Percentiles rank a stretch among this genome's conserved stretches.
Conservation (phyloP, 2,329 filamentous ascomycete species). For the Metarhizium robertsii region DNA sequence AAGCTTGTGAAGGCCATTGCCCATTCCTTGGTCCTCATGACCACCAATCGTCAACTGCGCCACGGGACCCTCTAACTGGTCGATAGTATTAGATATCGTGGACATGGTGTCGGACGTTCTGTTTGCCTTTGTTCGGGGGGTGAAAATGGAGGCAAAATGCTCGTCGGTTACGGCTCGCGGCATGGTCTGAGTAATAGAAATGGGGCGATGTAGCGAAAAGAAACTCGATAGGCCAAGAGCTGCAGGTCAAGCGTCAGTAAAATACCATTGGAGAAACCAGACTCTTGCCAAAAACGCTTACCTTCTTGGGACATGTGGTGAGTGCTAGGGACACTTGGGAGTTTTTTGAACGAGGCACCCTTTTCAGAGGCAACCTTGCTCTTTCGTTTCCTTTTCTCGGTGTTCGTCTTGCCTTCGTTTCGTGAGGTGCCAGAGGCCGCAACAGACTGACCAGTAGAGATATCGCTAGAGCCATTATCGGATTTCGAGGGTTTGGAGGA, state of each 20-base stretch:
- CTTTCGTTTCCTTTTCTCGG: constrained; percentile 51
- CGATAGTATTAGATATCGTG: constrained; percentile 52
- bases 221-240: constrained; percentile 85
- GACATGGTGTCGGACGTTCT: constrained; percentile 55
- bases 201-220: constrained; percentile 91
- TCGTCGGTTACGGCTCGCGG: constrained; percentile 63
- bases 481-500: constrained; percentile 55
- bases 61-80: constrained; percentile 51
- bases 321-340: constrained; percentile 68
- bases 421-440: constrained; percentile 35
- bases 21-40: constrained; percentile 29
- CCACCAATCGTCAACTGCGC: constrained; percentile 39
- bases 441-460: constrained; percentile 40
- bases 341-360: constrained; percentile 41
- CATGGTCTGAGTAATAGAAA: constrained; percentile 77
- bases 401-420: constrained; percentile 31
- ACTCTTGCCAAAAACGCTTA: constrained; percentile 24
- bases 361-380: constrained; percentile 38
- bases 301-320: constrained; percentile 61
- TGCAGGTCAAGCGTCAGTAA: constrained; percentile 25
- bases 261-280: not conserved
- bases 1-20: constrained; percentile 39
- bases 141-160: constrained; percentile 79
- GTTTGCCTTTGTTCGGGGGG: constrained; percentile 39
- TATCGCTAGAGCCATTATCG: constrained; percentile 44